A percentile compares a stretch with the other conserved stretches of the same genome.
These are phyloP conservation scores for Rachicladosporium sp. DNA, from an alignment of 2,329 filamentous ascomycete species.

Conservation along the genomic window DNA sequence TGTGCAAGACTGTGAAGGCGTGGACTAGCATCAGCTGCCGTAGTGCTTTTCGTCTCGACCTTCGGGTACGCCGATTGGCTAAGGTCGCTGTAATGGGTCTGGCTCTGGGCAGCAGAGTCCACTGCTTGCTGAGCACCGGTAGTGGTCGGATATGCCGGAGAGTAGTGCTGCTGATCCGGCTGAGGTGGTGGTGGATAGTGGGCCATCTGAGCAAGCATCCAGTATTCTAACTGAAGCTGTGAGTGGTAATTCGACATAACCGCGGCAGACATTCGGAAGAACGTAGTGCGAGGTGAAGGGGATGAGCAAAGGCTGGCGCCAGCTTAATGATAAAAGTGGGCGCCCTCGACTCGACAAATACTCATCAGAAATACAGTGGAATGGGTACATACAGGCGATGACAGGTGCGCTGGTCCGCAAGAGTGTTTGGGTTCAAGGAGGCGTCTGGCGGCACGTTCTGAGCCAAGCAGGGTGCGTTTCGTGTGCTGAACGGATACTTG, in stretches of 20 bases:
- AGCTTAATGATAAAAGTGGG: too few species aligned
- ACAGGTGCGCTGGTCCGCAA: too few species aligned
- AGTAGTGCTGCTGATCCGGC: conserved; percentile 25
- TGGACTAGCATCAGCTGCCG: conserved; percentile 10
- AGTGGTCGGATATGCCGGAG: conserved; percentile 19
- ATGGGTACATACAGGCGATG: too few species aligned
- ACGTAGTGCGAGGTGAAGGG: conserved; percentile 1
- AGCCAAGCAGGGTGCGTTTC: too few species aligned
- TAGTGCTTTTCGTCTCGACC: conserved; percentile 14
- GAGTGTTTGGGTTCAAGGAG: too few species aligned
- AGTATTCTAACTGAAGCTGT: conserved; percentile 22
- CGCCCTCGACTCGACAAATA: too few species aligned
- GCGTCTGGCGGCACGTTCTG: too few species aligned
- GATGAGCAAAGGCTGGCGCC: conserved; percentile 2
- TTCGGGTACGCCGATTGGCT: conserved; percentile 25
- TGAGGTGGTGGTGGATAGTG: conserved; percentile 24
- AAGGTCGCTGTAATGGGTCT: conserved; percentile 22
- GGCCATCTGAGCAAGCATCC: conserved; percentile 25
- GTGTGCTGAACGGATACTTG: too few species aligned
- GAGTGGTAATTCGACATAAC: conserved; percentile 22
- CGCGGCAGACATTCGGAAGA: conserved; percentile 18
- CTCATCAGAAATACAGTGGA: too few species aligned
- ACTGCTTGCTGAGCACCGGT: conserved; percentile 20
- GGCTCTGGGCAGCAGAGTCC: conserved; percentile 21
- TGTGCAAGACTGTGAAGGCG: conserved; percentile 22